Base-by-base conservation (phyloP, 1,284 basidiomycete species). In the Pterulicium gracile region DNA sequence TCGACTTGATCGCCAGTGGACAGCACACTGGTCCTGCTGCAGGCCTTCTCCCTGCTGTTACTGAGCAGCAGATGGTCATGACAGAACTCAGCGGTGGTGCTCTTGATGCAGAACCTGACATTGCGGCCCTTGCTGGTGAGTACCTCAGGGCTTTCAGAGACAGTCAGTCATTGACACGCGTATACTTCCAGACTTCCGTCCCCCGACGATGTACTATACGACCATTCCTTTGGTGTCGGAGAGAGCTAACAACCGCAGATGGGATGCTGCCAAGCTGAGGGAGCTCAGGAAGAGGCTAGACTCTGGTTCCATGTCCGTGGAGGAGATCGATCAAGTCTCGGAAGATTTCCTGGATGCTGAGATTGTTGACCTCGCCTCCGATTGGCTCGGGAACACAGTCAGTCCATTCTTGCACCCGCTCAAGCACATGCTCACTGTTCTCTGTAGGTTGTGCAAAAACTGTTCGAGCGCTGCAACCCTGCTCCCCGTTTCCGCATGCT, bases 311-410 rank as follows among this genome's bases (percentile, higher is more conserved):
- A 87, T 92, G 68, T 73, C 78, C 2, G 74, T 79, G n/a, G 85
- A 87, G 46, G 93, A 98, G 61, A 83, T 93, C 47, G 95, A 98
- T 62, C 78, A 81, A 55, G 82, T 96, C 47, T 89, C 92, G 2
- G 74, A 73, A 40, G 93, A 98, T 60, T 83, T 95, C 59, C 70
- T 98, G 51, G 91, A 95, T 53, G 89, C 82, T 22, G 85, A 89
- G 61, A 88, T 89, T 51, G 84, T 92, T n/a, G 87, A 95, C 60
- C 77, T 98, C 50, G 85, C 94, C n/a, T 91, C 89, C 35, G 94
- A 98, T 64, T 98, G 96, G 82, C 88, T 99, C 54, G 96, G 96
- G 50, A 99, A 99, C 61, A 98, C 95, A 46, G 88, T 94, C 60
- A 61, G 77, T 67, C 47, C 50, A 45, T 44, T 22, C 35, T 23